Percentiles rank a stretch among this genome's conserved stretches.
Conservation (phyloP, 352 stramenopile genomes). For the Peronospora destructor region DNA sequence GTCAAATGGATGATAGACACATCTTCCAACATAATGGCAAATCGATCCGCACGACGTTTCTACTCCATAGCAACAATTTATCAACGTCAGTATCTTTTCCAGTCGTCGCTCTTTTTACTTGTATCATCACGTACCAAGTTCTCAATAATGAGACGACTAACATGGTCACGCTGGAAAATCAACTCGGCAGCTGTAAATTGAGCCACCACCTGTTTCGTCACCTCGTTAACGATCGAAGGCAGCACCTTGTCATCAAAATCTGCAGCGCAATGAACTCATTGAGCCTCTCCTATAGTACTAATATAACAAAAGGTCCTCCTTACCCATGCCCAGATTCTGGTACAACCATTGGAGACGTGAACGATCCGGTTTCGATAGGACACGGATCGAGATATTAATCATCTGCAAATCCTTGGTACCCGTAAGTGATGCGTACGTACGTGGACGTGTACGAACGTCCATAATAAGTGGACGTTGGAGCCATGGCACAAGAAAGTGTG, state of each 20-base stretch:
- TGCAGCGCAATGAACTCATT: conserved; percentile 25
- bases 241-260: conserved; percentile 98
- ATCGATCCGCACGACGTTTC: conserved; percentile 83
- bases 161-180: conserved; percentile 98
- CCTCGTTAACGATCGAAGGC: conserved; percentile 99
- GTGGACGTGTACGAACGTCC: conserved; percentile 89
- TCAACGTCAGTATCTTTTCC: conserved; percentile 5
- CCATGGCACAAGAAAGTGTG: conserved; percentile 97
- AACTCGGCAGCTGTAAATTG: conserved; percentile 99
- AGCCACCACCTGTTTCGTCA: conserved; percentile 97
- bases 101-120: not conserved
- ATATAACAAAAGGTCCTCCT: not conserved
- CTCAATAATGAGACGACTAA: conserved; percentile 91
- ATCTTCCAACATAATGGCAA: conserved; percentile 94
- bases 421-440: conserved; percentile 89
- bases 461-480: conserved; percentile 96
- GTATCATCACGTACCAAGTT: conserved; percentile 79
- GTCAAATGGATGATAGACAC: conserved; percentile 99
- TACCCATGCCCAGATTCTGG: conserved; percentile 89
- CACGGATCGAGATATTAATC: conserved; percentile 98
- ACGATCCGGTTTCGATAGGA: conserved; percentile 94
- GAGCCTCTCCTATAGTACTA: too few species aligned
- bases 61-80: conserved; percentile 26
- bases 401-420: conserved; percentile 98
- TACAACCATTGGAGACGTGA: conserved; percentile 95